Evolutionary conservation across 352 stramenopile species (phyloP), one percentile per base, ranked within the genome.

Genomic region (Phytophthora palmivora): DNA sequence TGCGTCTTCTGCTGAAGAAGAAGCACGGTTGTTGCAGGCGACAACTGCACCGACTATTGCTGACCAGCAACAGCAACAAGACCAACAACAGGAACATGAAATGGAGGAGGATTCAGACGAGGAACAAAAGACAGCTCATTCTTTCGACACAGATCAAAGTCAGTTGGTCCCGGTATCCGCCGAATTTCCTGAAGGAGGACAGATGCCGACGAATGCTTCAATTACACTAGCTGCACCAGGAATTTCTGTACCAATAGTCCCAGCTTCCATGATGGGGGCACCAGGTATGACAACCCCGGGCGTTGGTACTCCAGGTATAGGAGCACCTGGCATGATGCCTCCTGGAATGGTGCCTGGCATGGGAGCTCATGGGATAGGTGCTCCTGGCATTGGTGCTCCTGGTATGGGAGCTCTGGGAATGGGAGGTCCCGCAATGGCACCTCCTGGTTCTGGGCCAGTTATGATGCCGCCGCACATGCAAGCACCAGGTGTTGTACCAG

Each of bases 1-100:
- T 63, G 92, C 91, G 19, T 92, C 80, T n/a, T 93, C 87, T 15
- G 90, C 87, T 18, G 86, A 95, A 56, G 87, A 96, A 58, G 84
- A 95, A 68, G 80, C 82, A 4, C 74, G 79, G 10, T 56, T 95
- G 30, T 66, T 91, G 48, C 69, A 92, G 38, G 79, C 78, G 9
- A 87, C 79, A 37, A 61, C 48, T 30, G 58, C 56, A 12, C 43
- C 76, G 4, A 62, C 58, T 37, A 10, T 41, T 37, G 36, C 52
- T n/a, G 37, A 57, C 30, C 62, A 59, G 16, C 56, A 67, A 42
- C 46, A 48, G 6, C 57, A 54, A 41, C 50, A 65, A 32, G 48
- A 70, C 10, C 58, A 67, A n/a, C 64, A 61, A 54, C 15, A 57
- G 24, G 43, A 73, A n/a, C 64, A 82, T n/a, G 64, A 82, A 12